Evolutionary conservation across 2,329 filamentous ascomycete species (phyloP), one percentile per base, ranked within the genome.

Genomic region (Raffaelea deltoideospora): DNA sequence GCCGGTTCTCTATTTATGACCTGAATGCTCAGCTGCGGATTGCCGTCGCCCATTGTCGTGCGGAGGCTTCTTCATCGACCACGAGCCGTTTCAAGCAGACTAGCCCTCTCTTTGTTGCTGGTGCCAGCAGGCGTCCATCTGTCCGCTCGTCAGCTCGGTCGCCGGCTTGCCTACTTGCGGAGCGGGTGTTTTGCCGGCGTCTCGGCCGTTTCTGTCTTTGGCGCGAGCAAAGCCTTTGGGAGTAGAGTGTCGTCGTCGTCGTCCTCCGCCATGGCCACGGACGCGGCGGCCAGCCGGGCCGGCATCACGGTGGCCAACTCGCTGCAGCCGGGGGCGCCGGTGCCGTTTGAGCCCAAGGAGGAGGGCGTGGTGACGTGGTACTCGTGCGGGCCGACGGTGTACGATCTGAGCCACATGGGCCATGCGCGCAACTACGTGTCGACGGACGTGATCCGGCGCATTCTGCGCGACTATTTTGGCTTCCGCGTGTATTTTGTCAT

Each of bases 401-500:
- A 83, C 53, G 79, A 83, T 47, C 76, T 83, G 57, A 67, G 76
- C 41, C 79, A 84, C 62, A 55, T 85, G 46, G 79, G 79, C 33
- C 80, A 85, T 57, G 79, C 78, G 24, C 64, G 78, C 44, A 85
- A 84, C 56, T 85, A 84, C 65, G 76, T 85, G 42, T 77, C 72
- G 39, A 83, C 77, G 26, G 80, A 85, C 55, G 80, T 84, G 41
- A 69, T 84, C 44, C 67, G 79, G 38, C 68, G 79, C 47, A 76
- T 85, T 45, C 57, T 84, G 56, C 57, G 63, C 42, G 69, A 80
- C 52, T 83, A 84, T 55, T 83, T 84, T 52, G 67, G 70, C 38
- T 84, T 75, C 53, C 60, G 78, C 30, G 66, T 85, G 38, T 65
- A 70, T 37, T 84, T 84, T 55, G 75, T 84, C 39, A 81, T 83